phyloP scores from a whole-genome alignment of 2,329 filamentous ascomycete genomes.

The Macrophomina phaseolina region DNA sequence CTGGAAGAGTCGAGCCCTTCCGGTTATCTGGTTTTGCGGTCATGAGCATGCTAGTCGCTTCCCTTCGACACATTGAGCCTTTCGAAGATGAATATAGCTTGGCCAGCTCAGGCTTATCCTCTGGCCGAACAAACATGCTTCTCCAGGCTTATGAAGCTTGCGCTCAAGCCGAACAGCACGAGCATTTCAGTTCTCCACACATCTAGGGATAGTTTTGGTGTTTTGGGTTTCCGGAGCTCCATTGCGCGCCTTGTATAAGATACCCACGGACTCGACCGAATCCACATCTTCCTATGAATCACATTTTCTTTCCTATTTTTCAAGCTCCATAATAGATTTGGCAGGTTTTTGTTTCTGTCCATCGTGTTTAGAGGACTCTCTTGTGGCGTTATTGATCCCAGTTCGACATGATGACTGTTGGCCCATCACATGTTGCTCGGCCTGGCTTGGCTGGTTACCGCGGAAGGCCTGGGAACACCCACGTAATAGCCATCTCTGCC shows the following conservation, averaged over 20 bases:
- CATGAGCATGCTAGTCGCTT: not conserved
- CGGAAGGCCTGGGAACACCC: not conserved
- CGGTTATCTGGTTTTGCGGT: not conserved
- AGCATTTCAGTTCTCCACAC: not conserved
- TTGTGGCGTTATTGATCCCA: constrained; percentile 4
- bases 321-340: too few species aligned
- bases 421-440: not conserved
- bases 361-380: not conserved
- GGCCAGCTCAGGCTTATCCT: not conserved
- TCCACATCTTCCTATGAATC: too few species aligned
- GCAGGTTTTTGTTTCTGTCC: not conserved
- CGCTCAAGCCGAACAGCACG: too few species aligned
- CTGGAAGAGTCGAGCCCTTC: not conserved
- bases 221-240: not conserved
- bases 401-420: not conserved
- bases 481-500: not conserved
- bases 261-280: not conserved
- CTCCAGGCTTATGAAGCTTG: not conserved
- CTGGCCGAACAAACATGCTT: not conserved
- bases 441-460: not conserved
- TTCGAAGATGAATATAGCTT: not conserved
- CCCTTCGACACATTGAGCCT: not conserved
- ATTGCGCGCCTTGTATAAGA: not conserved
- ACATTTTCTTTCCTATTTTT: too few species aligned
- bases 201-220: not conserved